A percentile compares a stretch with the other conserved stretches of the same genome.
Evolutionary conservation across 1,284 basidiomycete species (phyloP).

Genomic region (Ganoderma lingzhi): DNA sequence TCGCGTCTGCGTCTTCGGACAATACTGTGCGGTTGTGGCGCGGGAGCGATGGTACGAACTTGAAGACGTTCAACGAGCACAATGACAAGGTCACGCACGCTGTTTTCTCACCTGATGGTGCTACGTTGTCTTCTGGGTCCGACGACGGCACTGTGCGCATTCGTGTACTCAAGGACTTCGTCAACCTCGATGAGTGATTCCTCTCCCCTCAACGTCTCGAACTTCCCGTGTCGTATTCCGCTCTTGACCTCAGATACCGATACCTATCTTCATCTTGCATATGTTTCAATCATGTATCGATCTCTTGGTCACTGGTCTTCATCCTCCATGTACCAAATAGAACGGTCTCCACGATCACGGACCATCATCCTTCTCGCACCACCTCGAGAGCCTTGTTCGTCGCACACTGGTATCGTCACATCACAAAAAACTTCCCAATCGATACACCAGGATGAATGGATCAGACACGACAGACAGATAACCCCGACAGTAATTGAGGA

Average conservation of each 20-base stretch:
- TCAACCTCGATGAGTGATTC: not conserved
- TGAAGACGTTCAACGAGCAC: constrained; percentile 26
- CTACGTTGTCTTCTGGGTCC: constrained; percentile 26
- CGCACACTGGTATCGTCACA: not conserved
- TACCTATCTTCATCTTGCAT: not conserved
- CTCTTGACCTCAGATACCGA: not conserved
- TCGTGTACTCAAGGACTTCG: constrained; percentile 9
- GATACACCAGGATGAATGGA: not conserved
- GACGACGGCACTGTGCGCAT: constrained; percentile 30
- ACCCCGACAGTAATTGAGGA: no score
- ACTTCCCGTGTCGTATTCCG: not conserved
- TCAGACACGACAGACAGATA: not conserved
- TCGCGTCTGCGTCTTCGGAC: constrained; percentile 36
- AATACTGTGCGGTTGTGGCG: constrained; percentile 38
- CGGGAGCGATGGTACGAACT: constrained; percentile 15
- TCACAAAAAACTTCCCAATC: not conserved
- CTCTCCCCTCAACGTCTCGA: not conserved
- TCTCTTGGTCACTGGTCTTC: not conserved
- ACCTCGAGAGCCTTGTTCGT: not conserved
- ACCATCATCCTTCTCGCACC: not conserved
- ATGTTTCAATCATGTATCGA: not conserved
- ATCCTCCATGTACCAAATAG: not conserved
- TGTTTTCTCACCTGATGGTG: constrained; percentile 29
- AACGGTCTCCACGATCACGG: not conserved
- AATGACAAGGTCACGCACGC: constrained; percentile 30